These are phyloP conservation scores for Phragmites australis DNA, from an alignment of 176 grass and related monocot genomes.

Conservation along the genomic window DNA sequence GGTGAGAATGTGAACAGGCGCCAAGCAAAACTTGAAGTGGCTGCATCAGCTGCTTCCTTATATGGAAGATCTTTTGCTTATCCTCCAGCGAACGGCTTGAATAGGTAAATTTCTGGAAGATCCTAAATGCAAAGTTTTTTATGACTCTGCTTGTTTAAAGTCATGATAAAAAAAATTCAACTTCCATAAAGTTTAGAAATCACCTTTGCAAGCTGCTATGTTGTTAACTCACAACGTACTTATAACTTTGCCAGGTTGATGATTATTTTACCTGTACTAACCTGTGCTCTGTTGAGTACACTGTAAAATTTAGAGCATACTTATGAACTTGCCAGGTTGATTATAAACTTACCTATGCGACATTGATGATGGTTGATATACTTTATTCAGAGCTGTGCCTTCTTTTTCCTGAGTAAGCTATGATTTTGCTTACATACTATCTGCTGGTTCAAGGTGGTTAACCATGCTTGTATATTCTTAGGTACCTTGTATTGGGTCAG, in stretches of 20 bases:
- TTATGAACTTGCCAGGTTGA: too few species aligned
- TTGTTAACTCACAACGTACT: too few species aligned
- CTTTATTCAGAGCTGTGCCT: background rate
- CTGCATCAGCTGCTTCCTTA: constrained; percentile 68
- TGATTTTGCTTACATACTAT: background rate
- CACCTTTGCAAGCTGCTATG: too few species aligned
- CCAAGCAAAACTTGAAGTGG: constrained; percentile 68
- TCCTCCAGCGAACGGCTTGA: constrained; percentile 40
- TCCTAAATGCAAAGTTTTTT: constrained; percentile 3
- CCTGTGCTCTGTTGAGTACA: too few species aligned
- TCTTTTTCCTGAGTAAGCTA: background rate
- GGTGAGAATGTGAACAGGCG: constrained; percentile 50
- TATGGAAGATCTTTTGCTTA: constrained; percentile 82
- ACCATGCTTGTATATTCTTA: background rate
- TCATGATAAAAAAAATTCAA: background rate
- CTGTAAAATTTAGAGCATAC: too few species aligned
- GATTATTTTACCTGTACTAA: too few species aligned
- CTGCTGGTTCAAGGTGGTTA: background rate
- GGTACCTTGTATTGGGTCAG: background rate
- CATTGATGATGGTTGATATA: constrained; percentile 5
- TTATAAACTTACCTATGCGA: background rate
- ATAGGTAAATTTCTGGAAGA: constrained; percentile 37
- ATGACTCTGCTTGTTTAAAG: background rate
- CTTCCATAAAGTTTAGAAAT: too few species aligned
- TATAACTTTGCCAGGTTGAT: too few species aligned